Base-by-base conservation (phyloP, 1,284 basidiomycete species). In the Cryptococcus deneoformans region DNA sequence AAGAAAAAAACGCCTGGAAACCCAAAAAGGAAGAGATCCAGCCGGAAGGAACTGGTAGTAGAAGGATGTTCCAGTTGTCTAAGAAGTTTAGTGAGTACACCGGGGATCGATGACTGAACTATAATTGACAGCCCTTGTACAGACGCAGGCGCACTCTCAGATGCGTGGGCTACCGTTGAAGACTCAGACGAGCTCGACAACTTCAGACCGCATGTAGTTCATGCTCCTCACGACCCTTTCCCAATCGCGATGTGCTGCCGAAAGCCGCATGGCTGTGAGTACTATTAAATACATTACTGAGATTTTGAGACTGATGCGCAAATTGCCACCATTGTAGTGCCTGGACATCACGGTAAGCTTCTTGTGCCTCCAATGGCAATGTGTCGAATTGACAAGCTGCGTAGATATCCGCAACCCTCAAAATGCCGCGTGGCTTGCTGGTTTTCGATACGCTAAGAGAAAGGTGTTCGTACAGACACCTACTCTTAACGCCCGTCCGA, bases 381-480 rank as follows among this genome's bases (percentile, higher is more conserved):
- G 29, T 29, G 5, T 29, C 29, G 29, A 29, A 16, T 16, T 42
- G 20, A 24, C 12, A 34, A 8, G 34, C 14, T 20, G 20, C 68
- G 67, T 66, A 42, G 83, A 86, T 64, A 81, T 85, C 37, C 75
- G 81, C 36, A 85, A 85, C 57, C 85, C 88, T 1, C 88, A 90
- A 71, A 86, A 88, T 58, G 83, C 84, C 1, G 87, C 88, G 2
- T 90, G 87, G 87, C 80, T 90, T 35, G 85, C 86, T 7, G 88
- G 82, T 0, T 82, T 89, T 69, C 80, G 84, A 50, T 85, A 87
- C 62, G 88, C 88, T 11, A 77, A 83, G 71, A 81, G 82, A 65
- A 84, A 80, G 60, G 81, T 90, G n/a, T 89, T 90, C 72, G 85
- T 90, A 79, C 87, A 88, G 79, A 85, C 86, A 0, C 88, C 88